These are phyloP conservation scores for Calonectria leucothoes DNA, from an alignment of 2,329 filamentous ascomycete genomes.

Conservation along the genomic window DNA sequence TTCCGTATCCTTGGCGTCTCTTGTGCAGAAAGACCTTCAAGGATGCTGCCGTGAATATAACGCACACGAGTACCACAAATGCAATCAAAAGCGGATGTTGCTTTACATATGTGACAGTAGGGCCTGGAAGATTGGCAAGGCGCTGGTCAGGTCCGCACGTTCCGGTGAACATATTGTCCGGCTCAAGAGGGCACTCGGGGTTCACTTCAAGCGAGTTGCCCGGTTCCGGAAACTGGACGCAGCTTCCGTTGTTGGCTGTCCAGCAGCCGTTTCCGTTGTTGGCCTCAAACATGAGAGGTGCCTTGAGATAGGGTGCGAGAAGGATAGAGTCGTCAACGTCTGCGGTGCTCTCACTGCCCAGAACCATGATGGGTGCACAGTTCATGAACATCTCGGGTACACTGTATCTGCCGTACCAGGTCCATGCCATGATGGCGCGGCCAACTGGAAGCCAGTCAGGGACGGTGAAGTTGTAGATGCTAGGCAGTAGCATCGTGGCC, in stretches of 20 bases:
- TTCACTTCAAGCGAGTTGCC: neutral
- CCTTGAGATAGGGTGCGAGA: neutral
- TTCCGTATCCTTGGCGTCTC: neutral
- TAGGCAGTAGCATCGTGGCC: neutral
- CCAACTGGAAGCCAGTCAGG: neutral
- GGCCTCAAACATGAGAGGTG: slow-evolving; percentile 1
- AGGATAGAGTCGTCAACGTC: neutral
- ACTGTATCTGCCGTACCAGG: slow-evolving; percentile 88
- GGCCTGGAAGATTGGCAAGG: neutral
- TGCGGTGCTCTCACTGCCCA: slow-evolving; percentile 45
- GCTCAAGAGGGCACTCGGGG: neutral
- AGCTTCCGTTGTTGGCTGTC: slow-evolving; percentile 4
- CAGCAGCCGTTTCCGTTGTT: slow-evolving; percentile 17
- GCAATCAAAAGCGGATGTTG: neutral
- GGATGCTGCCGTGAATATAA: neutral
- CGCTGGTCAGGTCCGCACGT: neutral
- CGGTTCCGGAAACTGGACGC: slow-evolving; percentile 1
- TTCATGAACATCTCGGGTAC: slow-evolving; percentile 96
- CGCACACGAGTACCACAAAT: neutral
- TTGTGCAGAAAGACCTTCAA: neutral
- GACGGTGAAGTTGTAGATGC: neutral
- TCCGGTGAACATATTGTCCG: neutral
- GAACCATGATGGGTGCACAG: slow-evolving; percentile 78
- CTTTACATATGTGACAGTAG: neutral
- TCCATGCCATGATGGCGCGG: slow-evolving; percentile 74